Percentiles rank a stretch among this genome's conserved stretches.
Conservation (phyloP, 441 rosid genomes). For the Bruguiera hainesii region DNA sequence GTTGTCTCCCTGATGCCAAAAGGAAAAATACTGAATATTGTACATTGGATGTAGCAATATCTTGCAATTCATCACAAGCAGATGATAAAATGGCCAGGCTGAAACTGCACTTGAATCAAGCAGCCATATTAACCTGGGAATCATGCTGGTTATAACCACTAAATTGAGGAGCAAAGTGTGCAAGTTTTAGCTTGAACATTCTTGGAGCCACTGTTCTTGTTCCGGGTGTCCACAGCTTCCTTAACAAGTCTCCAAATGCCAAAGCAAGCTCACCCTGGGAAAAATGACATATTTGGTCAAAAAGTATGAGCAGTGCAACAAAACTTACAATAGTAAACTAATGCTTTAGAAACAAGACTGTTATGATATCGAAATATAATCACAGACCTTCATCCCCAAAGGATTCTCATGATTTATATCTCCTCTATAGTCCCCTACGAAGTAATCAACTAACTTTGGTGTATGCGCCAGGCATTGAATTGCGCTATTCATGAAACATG, state of each 20-base stretch:
- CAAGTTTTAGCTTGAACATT: conserved; percentile 56
- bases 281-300: conserved; percentile 11
- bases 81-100: conserved; percentile 9
- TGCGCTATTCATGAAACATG: conserved; percentile 78
- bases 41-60: conserved; percentile 1
- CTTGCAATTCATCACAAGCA: not conserved
- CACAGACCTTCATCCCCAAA: conserved; percentile 40
- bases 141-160: conserved; percentile 76
- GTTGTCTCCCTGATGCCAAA: not conserved
- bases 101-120: conserved; percentile 16
- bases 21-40: not conserved
- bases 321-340: no score
- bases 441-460: conserved; percentile 58
- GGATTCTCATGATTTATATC: conserved; percentile 62
- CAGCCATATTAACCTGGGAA: conserved; percentile 51
- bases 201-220: conserved; percentile 47
- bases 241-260: conserved; percentile 63
- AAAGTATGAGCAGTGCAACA: conserved; percentile 3
- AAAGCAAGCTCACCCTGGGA: conserved; percentile 68
- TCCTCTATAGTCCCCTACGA: conserved; percentile 49
- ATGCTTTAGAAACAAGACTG: not conserved
- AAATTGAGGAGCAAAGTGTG: conserved; percentile 62
- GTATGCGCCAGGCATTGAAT: conserved; percentile 68
- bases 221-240: conserved; percentile 67
- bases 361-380: not conserved